Conservation (phyloP, 352 stramenopile genomes). For the Pythium volutum region DNA sequence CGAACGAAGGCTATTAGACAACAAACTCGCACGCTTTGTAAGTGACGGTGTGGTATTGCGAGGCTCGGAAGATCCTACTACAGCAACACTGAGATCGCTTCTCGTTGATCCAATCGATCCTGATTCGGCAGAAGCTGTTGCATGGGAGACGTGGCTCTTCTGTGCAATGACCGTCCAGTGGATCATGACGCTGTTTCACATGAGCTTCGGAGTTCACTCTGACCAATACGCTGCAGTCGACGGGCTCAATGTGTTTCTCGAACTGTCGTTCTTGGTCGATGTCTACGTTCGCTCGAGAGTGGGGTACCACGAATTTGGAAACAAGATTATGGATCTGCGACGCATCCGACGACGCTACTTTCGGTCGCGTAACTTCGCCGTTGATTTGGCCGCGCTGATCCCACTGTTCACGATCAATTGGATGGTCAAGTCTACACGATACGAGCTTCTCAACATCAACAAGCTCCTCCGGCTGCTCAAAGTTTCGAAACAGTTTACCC, state of each 20-base stretch:
- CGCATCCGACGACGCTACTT: conserved; percentile 40
- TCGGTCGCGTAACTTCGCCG: conserved; percentile 29
- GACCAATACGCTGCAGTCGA: conserved; percentile 25
- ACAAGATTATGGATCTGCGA: conserved; percentile 47
- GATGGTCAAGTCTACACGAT: conserved; percentile 17
- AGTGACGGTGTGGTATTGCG: conserved; percentile 1
- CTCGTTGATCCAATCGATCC: conserved; percentile 29
- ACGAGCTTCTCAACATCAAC: conserved; percentile 57
- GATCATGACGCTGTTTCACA: conserved; percentile 39
- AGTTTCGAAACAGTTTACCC: conserved; percentile 39
- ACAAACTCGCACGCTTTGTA: conserved; percentile 24
- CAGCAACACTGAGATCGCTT: neutral
- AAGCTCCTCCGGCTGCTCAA: conserved; percentile 48
- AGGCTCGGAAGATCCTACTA: neutral
- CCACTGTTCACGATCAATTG: conserved; percentile 46
- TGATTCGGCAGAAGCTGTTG: conserved; percentile 26
- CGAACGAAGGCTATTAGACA: conserved; percentile 21
- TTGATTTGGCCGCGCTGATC: conserved; percentile 40
- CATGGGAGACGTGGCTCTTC: conserved; percentile 47
- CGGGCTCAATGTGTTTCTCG: conserved; percentile 33
- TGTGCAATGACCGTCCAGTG: conserved; percentile 42
- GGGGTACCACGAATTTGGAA: conserved; percentile 48
- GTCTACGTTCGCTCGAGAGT: conserved; percentile 40
- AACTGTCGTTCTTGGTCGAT: conserved; percentile 44
- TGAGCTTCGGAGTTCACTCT: conserved; percentile 33